These are phyloP conservation scores for Picocystis sp. DNA, from an alignment of 163 green algal species.

Conservation along the genomic window DNA sequence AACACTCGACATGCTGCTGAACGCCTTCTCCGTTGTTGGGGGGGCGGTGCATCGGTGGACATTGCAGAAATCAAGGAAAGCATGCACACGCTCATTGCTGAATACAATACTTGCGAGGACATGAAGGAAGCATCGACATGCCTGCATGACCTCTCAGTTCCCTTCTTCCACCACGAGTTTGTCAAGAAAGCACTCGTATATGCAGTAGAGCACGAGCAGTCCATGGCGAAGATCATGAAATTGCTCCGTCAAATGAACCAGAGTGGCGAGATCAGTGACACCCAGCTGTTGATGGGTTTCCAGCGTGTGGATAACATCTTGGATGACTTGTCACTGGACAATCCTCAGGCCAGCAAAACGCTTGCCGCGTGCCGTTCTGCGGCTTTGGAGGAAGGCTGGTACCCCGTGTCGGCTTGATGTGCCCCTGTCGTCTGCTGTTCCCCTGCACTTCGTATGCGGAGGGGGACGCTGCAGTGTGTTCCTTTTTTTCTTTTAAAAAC, in stretches of 20 bases:
- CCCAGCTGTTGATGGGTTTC: slow-evolving; percentile 42
- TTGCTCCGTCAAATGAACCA: slow-evolving; percentile 33
- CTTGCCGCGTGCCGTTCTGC: too few relatives aligned
- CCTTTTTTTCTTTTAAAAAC: too few relatives aligned
- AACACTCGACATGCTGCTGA: slow-evolving; percentile 59
- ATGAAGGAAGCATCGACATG: slow-evolving; percentile 46
- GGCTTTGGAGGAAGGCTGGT: too few relatives aligned
- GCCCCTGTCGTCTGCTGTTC: too few relatives aligned
- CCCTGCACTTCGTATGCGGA: too few relatives aligned
- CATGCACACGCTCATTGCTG: slow-evolving; percentile 41
- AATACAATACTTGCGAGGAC: slow-evolving; percentile 31
- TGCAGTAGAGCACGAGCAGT: slow-evolving; percentile 3
- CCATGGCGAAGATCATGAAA: slow-evolving; percentile 12
- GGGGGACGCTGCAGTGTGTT: too few relatives aligned
- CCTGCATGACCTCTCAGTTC: slow-evolving; percentile 54
- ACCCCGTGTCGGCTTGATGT: too few relatives aligned
- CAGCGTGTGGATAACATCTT: slow-evolving; percentile 41
- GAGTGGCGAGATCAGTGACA: slow-evolving; percentile 34
- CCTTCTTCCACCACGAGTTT: slow-evolving; percentile 60
- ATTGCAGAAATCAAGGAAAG: slow-evolving; percentile 38
- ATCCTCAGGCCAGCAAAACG: slow-evolving; percentile 25
- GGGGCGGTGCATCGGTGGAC: slow-evolving; percentile 27
- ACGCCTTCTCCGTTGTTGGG: slow-evolving; percentile 71
- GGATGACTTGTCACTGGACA: slow-evolving; percentile 54
- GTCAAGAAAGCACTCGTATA: slow-evolving; percentile 46